Evolutionary conservation across 192 early-diverging fungal species (phyloP).

Genomic region (Backusella parvicylindrica): DNA sequence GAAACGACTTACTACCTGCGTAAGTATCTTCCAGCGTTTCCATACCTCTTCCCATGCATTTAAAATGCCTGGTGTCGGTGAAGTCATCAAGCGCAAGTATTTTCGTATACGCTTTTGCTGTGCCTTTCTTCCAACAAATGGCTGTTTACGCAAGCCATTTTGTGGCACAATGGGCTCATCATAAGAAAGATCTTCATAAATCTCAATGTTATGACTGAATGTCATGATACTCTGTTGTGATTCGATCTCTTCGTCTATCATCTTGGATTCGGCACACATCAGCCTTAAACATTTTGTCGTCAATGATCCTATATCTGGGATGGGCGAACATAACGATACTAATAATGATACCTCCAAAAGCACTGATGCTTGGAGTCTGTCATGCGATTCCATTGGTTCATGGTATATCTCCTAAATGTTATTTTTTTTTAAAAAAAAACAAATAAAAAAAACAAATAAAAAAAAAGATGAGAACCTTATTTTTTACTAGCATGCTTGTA

Average conservation of each 20-base stretch:
- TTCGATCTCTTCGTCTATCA: conserved; percentile 44
- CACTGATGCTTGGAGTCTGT: conserved; percentile 57
- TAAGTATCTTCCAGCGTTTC: conserved; percentile 66
- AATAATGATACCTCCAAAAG: conserved; percentile 67
- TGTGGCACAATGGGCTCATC: conserved; percentile 42
- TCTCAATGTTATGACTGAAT: conserved; percentile 23
- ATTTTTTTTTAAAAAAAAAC: too few species aligned
- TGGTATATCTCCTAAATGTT: conserved; percentile 30
- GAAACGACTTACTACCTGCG: conserved; percentile 1
- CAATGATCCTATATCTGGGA: conserved; percentile 53
- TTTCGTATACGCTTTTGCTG: conserved; percentile 72
- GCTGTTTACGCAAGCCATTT: neutral
- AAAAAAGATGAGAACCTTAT: neutral
- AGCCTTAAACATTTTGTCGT: conserved; percentile 58
- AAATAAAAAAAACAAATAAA: conserved; percentile 11
- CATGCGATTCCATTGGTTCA: conserved; percentile 47
- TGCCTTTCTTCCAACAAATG: conserved; percentile 53
- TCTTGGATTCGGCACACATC: conserved; percentile 63
- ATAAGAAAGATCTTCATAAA: conserved; percentile 65
- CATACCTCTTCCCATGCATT: conserved; percentile 81
- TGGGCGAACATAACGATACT: conserved; percentile 66
- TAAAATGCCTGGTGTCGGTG: conserved; percentile 68
- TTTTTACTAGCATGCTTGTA: neutral
- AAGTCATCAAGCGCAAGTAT: conserved; percentile 54
- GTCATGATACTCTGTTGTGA: neutral